These are phyloP conservation scores for Telopea speciosissima DNA, from an alignment of 177 flowering plant genomes.

Conservation along the genomic window DNA sequence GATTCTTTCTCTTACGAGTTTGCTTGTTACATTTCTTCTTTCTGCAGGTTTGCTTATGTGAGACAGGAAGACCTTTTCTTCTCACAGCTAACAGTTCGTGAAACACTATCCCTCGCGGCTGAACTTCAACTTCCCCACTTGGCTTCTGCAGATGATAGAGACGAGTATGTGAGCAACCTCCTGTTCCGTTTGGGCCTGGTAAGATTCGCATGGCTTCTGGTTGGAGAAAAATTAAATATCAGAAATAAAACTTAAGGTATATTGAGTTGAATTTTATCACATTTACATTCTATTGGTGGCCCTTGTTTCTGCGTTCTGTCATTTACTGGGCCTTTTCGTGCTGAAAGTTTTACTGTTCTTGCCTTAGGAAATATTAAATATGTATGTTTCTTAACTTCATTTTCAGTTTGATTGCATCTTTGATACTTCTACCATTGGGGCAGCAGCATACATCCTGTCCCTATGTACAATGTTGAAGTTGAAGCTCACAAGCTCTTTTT, in stretches of 20 bases:
- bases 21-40: background rate
- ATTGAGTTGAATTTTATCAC: background rate
- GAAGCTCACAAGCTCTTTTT: background rate
- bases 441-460: background rate
- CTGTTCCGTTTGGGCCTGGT: constrained; percentile 86
- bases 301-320: too few species aligned
- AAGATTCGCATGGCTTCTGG: constrained; percentile 16
- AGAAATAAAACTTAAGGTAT: background rate
- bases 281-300: background rate
- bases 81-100: constrained; percentile 93
- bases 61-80: constrained; percentile 96
- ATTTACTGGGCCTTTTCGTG: background rate
- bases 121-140: constrained; percentile 78
- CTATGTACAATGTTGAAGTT: background rate
- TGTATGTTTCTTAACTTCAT: background rate
- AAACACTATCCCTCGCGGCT: constrained; percentile 87
- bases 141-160: constrained; percentile 57
- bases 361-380: background rate
- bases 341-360: background rate
- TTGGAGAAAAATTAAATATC: too few species aligned
- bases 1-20: background rate
- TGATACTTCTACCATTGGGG: background rate
- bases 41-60: constrained; percentile 73
- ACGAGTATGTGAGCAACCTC: constrained; percentile 72
- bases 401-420: constrained; percentile 1